Percentiles rank a stretch among this genome's conserved stretches.
Conservation (phyloP, 2,329 filamentous ascomycete species). For the Penicillium brevicompactum region DNA sequence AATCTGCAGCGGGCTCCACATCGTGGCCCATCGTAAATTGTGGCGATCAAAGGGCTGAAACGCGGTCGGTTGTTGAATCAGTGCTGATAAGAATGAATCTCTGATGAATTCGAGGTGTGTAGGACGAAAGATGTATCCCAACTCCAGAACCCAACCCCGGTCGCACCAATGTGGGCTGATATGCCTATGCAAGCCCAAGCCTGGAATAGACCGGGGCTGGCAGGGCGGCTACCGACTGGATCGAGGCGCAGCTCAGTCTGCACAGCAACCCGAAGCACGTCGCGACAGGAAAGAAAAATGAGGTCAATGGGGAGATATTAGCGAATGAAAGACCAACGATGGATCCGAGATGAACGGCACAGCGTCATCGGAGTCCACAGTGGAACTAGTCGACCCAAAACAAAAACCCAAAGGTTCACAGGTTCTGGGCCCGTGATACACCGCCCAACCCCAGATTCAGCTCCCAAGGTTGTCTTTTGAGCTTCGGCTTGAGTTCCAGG, state of each 20-base stretch:
- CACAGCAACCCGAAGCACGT: not conserved
- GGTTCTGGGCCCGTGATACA: conserved; percentile 20
- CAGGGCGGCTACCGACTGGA: conserved; percentile 7
- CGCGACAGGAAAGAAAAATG: conserved; percentile 5
- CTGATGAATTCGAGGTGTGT: not conserved
- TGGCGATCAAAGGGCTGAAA: not conserved
- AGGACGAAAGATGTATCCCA: too few species aligned
- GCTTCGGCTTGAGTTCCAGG: not conserved
- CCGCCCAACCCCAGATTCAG: conserved; percentile 6
- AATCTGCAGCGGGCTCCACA: not conserved
- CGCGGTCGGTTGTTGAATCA: not conserved
- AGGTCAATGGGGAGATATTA: not conserved
- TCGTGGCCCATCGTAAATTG: not conserved
- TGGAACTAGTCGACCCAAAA: not conserved
- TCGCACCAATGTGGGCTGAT: conserved; percentile 5
- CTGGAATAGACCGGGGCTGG: conserved; percentile 9
- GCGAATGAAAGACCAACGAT: not conserved
- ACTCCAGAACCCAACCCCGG: not conserved
- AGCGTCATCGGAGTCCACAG: not conserved
- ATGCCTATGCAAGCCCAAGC: conserved; percentile 10
- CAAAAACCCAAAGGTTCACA: not conserved
- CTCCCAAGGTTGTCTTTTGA: not conserved
- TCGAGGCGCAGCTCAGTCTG: conserved; percentile 4
- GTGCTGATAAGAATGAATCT: not conserved
- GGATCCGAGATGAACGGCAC: not conserved